These are phyloP conservation scores for Elsinoe fawcettii DNA, from an alignment of 2,329 filamentous ascomycete genomes.

Conservation along the genomic window DNA sequence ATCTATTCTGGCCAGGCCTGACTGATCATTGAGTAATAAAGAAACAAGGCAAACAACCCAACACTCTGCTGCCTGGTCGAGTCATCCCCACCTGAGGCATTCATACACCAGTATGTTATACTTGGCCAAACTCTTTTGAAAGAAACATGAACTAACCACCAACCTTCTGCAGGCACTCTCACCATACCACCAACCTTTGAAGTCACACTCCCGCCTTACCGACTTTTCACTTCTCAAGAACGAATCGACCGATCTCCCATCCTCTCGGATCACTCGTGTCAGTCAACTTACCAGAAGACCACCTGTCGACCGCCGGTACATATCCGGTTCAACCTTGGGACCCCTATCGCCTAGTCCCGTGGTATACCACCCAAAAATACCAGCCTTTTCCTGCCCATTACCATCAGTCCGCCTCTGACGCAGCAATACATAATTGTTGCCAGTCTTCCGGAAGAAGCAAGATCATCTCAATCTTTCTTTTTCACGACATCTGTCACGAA, in stretches of 20 bases:
- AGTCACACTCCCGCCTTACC: too few relatives aligned
- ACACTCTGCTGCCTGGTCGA: conserved; percentile 6
- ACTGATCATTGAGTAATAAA: not conserved
- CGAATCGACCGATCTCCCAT: conserved; percentile 1
- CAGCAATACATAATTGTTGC: conserved; percentile 8
- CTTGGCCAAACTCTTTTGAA: not conserved
- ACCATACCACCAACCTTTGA: not conserved
- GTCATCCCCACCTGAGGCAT: conserved; percentile 1
- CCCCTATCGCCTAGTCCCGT: conserved; percentile 4
- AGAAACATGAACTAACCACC: not conserved
- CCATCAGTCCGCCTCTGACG: conserved; percentile 8
- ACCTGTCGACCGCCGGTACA: conserved; percentile 1
- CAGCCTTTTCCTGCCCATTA: not conserved
- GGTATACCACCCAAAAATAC: conserved; percentile 4
- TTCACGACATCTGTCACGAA: not conserved
- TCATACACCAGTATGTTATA: not conserved
- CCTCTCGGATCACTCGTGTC: not conserved
- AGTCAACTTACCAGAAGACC: conserved; percentile 4
- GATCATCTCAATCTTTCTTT: not conserved
- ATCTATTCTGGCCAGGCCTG: not conserved
- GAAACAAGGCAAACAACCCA: not conserved
- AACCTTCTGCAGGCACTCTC: not conserved
- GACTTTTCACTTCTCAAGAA: not conserved
- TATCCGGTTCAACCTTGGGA: conserved; percentile 6
- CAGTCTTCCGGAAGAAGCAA: conserved; percentile 1